A percentile compares a stretch with the other conserved stretches of the same genome.
Conservation (phyloP, 805 yeast species). For the Candida ponderosae region DNA sequence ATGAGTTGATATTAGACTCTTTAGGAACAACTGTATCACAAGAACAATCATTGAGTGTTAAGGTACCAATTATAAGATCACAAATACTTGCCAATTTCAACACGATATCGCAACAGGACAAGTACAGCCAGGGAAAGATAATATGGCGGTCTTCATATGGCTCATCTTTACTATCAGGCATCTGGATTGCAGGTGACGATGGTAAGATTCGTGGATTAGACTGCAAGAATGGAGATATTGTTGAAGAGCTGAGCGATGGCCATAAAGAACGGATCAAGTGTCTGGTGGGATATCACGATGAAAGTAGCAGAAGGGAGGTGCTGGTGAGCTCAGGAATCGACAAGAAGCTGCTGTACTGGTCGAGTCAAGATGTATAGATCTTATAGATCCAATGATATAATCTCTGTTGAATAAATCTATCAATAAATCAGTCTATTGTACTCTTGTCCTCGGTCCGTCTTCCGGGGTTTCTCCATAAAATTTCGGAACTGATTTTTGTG, state of each 20-base stretch:
- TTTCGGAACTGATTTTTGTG: too few relatives aligned
- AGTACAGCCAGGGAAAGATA: conserved; percentile 45
- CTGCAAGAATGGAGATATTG: conserved; percentile 28
- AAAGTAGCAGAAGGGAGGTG: conserved; percentile 24
- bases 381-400: too few relatives aligned
- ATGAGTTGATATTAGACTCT: background rate
- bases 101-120: conserved; percentile 61
- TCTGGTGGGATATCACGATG: conserved; percentile 20
- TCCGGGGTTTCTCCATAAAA: too few relatives aligned
- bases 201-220: conserved; percentile 58
- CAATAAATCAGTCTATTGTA: too few relatives aligned
- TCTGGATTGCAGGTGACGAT: conserved; percentile 68
- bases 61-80: conserved; percentile 18
- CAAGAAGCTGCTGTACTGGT: conserved; percentile 27
- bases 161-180: too few relatives aligned
- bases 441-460: too few relatives aligned
- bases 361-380: background rate
- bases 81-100: conserved; percentile 34
- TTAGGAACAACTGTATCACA: background rate
- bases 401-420: too few relatives aligned
- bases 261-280: conserved; percentile 42
- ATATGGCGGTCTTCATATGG: too few relatives aligned
- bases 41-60: conserved; percentile 5
- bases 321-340: conserved; percentile 47
- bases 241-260: conserved; percentile 24